These are phyloP conservation scores for Nannochloris sp. DNA, from an alignment of 139 green algal genomes.

Conservation along the genomic window DNA sequence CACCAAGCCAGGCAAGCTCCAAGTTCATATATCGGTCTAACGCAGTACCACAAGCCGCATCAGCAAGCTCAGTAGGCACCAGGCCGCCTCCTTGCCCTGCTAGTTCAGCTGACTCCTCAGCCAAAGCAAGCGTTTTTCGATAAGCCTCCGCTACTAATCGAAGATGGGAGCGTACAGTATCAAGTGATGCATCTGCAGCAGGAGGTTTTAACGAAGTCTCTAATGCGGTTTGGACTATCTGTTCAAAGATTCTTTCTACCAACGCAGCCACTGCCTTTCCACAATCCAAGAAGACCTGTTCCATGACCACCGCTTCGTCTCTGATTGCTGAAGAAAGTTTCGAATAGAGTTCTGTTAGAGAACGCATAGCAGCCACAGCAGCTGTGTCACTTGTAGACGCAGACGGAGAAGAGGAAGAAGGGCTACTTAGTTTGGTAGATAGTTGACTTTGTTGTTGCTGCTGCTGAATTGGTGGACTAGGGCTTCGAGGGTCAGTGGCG, in stretches of 20 bases:
- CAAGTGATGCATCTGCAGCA: background rate
- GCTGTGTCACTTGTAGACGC: background rate
- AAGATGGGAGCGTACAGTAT: slow-evolving; percentile 31
- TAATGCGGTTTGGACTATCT: slow-evolving; percentile 42
- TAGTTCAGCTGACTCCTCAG: slow-evolving; percentile 14
- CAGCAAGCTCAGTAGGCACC: slow-evolving; percentile 28
- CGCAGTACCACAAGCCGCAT: slow-evolving; percentile 31
- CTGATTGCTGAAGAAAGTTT: slow-evolving; percentile 27
- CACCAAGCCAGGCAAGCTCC: slow-evolving; percentile 52
- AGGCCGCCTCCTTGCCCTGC: background rate
- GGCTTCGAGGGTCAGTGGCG: too few relatives aligned
- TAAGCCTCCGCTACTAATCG: slow-evolving; percentile 46
- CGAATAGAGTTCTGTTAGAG: slow-evolving; percentile 34
- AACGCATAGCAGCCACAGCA: slow-evolving; percentile 6
- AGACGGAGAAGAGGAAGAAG: too few relatives aligned
- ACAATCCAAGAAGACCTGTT: slow-evolving; percentile 43
- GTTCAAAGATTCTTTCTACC: slow-evolving; percentile 51
- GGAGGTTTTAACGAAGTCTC: slow-evolving; percentile 32
- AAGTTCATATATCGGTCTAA: slow-evolving; percentile 34
- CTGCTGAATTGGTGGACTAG: too few relatives aligned
- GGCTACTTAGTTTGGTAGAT: too few relatives aligned
- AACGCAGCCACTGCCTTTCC: slow-evolving; percentile 28
- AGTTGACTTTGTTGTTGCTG: too few relatives aligned
- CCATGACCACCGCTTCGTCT: slow-evolving; percentile 45
- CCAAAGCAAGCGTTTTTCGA: slow-evolving; percentile 29